A percentile compares a stretch with the other conserved stretches of the same genome.
Evolutionary conservation across 306 rosid genomes (phyloP).

Genomic region (Lathyrus aphaca): DNA sequence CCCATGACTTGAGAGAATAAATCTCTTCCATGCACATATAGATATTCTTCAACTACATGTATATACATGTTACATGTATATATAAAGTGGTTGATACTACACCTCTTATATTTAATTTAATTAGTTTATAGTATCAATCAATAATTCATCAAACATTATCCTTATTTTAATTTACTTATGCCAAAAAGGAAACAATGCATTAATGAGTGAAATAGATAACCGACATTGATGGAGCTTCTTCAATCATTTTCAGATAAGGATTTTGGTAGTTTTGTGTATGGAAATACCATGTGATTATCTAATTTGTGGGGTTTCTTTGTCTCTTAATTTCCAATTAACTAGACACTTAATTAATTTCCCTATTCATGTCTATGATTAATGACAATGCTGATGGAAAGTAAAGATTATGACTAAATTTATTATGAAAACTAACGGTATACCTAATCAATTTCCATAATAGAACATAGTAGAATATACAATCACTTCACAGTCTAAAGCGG

Average conservation of each 20-base stretch:
- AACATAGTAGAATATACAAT: background rate
- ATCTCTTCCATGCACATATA: conserved; percentile 33
- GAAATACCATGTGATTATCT: conserved; percentile 41
- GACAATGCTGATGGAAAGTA: conserved; percentile 16
- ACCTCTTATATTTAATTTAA: conserved; percentile 12
- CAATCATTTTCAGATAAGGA: conserved; percentile 47
- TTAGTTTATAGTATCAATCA: background rate
- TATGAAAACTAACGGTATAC: background rate
- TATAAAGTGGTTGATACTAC: conserved; percentile 20
- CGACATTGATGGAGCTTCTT: conserved; percentile 46
- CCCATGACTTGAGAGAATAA: background rate
- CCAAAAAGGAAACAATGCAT: conserved; percentile 37
- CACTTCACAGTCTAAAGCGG: background rate
- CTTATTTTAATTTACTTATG: conserved; percentile 21
- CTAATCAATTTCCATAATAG: conserved; percentile 9
- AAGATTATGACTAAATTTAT: conserved; percentile 21
- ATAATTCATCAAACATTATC: background rate
- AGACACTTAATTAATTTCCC: conserved; percentile 34
- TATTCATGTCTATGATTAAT: background rate
- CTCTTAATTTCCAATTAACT: conserved; percentile 41
- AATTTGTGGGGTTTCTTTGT: conserved; percentile 55
- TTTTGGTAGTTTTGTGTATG: conserved; percentile 32
- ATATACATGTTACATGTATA: conserved; percentile 6
- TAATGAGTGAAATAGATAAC: conserved; percentile 39
- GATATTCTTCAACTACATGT: conserved; percentile 13